Percentiles rank a stretch among this genome's conserved stretches.
Evolutionary conservation across 116 monocot species (phyloP).

Genomic region (Papilionanthe hybrid): DNA sequence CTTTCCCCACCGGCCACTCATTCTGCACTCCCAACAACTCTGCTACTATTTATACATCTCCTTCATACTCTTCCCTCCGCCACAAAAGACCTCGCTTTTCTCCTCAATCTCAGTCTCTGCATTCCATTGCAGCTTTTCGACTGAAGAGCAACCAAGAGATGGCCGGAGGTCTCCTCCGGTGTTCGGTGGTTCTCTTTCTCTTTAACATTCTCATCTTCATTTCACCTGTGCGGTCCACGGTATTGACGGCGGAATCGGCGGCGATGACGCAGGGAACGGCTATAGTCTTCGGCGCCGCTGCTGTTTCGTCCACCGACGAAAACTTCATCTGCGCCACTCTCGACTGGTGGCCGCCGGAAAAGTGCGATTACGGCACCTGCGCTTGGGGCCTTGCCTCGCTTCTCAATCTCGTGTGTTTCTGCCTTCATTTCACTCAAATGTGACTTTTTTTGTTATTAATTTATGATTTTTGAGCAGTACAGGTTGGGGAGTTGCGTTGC

Average conservation of each 20-base stretch:
- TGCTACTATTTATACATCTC: not conserved
- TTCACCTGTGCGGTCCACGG: not conserved
- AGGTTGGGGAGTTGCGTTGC: not conserved
- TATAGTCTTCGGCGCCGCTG: conserved; percentile 32
- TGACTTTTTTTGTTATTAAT: not conserved
- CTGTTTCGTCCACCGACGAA: conserved; percentile 50
- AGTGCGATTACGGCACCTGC: conserved; percentile 90
- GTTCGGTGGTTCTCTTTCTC: not conserved
- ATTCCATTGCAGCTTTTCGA: not conserved
- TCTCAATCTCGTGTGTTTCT: conserved; percentile 71
- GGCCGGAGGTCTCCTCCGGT: not conserved
- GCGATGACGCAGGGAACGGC: conserved; percentile 28
- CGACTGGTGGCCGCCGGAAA: conserved; percentile 98
- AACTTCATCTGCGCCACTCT: conserved; percentile 83
- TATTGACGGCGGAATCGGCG: not conserved
- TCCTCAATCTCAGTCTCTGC: not conserved
- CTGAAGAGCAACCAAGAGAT: not conserved
- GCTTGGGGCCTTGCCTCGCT: conserved; percentile 75
- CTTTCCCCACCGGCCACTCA: too few species aligned
- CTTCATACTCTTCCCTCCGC: not conserved
- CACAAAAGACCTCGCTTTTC: not conserved
- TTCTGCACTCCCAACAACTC: not conserved
- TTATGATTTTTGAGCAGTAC: not conserved
- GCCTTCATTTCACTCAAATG: not conserved
- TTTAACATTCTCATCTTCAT: not conserved